Evolutionary conservation across 2,329 filamentous ascomycete species (phyloP), one percentile per base, ranked within the genome.

Genomic region (Lasiodiplodia hormozganensis): DNA sequence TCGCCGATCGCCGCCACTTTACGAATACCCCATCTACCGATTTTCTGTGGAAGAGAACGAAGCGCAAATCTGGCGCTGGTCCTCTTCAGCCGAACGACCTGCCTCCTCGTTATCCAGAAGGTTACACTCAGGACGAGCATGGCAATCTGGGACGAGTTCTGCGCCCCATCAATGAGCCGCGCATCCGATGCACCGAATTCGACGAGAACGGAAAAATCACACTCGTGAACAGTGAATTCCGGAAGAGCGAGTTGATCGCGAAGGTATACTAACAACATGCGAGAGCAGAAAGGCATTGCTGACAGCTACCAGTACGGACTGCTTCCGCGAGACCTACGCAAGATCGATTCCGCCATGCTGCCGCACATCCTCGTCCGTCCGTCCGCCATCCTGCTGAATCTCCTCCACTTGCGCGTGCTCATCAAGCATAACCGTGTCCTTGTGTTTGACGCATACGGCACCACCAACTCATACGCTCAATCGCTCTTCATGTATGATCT

Each of bases 401-500:
- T 99, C 12, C 88, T 98, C n/a, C 96, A 99, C 79, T 88, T 99
- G 58, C 92, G 96, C 70, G 96, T 97, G 65, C 86, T 99, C 28
- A 97, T 99, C 78, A 97, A 97, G 82, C 89, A 94, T 71, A 93
- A 99, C 76, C 91, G 94, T 28, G 94, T 99, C 7, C 88, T 99
- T 28, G 90, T 99, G 5, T 98, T 99, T 78, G 96, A 98, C 76
- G 93, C 96, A 16, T 98, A 97, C 80, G 96, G 96, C 36, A 96
- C 93, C 51, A 94, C 93, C 69, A 93, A 96, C 73, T 96, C 94
- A 0, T 97, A 97, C 76, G 94, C 95, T 38, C 96, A 98, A 79
- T 97, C 94, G 4, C 89, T 96, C 16, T 99, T 99, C 82, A 97
- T 99, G 89, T 97, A 98, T 81, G 96, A 98, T 76, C 83, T 99